A percentile compares a stretch with the other conserved stretches of the same genome.
Conservation (phyloP, 2,329 filamentous ascomycete species). For the Colletotrichum tabaci region DNA sequence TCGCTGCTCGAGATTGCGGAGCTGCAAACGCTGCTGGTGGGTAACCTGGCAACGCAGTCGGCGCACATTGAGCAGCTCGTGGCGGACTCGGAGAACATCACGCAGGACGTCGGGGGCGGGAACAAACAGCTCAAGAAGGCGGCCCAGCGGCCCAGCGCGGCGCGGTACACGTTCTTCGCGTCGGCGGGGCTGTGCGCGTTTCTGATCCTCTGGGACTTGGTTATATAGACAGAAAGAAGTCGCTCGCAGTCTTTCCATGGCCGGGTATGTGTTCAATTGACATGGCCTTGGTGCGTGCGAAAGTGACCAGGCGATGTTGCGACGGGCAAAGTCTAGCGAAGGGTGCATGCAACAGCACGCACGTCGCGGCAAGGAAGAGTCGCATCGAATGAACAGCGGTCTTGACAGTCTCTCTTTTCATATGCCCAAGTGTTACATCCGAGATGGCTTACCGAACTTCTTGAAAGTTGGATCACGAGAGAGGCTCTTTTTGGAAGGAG, state of each 20-base stretch:
- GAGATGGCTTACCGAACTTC: too few relatives aligned
- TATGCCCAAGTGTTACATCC: not conserved
- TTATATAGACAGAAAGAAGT: conserved; percentile 59
- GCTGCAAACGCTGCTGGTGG: conserved; percentile 89
- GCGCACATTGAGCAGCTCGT: conserved; percentile 93
- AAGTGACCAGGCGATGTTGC: too few relatives aligned
- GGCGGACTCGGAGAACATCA: conserved; percentile 83
- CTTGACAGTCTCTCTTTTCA: not conserved
- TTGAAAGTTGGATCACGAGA: not conserved
- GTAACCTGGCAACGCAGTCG: conserved; percentile 87
- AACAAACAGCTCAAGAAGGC: conserved; percentile 94
- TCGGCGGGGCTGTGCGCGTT: conserved; percentile 82
- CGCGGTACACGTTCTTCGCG: conserved; percentile 85
- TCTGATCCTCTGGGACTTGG: conserved; percentile 83
- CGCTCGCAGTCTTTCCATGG: too few relatives aligned
- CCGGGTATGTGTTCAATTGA: too few relatives aligned
- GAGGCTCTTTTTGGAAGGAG: not conserved
- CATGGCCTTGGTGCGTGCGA: too few relatives aligned
- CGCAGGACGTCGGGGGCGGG: conserved; percentile 88
- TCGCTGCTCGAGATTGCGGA: conserved; percentile 94
- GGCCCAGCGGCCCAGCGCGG: conserved; percentile 78
- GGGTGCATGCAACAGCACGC: too few relatives aligned
- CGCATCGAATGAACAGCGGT: not conserved
- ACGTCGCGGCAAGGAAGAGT: not conserved
- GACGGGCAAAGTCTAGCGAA: too few relatives aligned